phyloP scores from a whole-genome alignment of 1,139 yeast species.

The Geotrichum histeridarum region DNA sequence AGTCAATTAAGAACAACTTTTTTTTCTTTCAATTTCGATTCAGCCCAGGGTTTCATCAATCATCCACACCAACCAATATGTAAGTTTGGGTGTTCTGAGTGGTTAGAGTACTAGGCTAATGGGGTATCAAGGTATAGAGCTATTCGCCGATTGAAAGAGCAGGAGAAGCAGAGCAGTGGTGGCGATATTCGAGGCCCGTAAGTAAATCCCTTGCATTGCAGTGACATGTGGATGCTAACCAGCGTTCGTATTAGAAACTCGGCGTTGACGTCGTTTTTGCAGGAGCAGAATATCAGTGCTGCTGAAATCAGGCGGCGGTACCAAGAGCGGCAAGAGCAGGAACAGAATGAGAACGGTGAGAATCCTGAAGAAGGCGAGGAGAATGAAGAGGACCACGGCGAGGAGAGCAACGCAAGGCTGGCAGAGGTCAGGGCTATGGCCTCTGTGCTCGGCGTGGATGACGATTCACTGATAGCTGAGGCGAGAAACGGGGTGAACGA shows the following conservation, averaged over 20 bases:
- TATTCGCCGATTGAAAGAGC: slow-evolving; percentile 11
- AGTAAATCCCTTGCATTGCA: slow-evolving; percentile 16
- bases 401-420: slow-evolving; percentile 13
- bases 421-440: slow-evolving; percentile 12
- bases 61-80: not conserved
- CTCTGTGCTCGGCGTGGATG: slow-evolving; percentile 14
- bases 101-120: no score
- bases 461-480: slow-evolving; percentile 7
- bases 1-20: slow-evolving; percentile 8
- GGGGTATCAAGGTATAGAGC: slow-evolving; percentile 11
- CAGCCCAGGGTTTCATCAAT: not conserved
- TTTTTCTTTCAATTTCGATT: not conserved
- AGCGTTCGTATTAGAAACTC: slow-evolving; percentile 33
- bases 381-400: slow-evolving; percentile 21
- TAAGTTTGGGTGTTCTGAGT: not conserved
- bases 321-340: slow-evolving; percentile 35
- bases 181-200: slow-evolving; percentile 31
- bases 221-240: not conserved
- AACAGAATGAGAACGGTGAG: not conserved
- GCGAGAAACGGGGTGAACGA: not conserved
- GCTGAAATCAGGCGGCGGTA: slow-evolving; percentile 72
- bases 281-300: slow-evolving; percentile 54
- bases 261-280: slow-evolving; percentile 41
- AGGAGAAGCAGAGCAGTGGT: slow-evolving; percentile 2
- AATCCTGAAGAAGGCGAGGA: slow-evolving; percentile 20